Conservation (phyloP, 768 basidiomycete species). For the Strobilomyces echinocephalus region DNA sequence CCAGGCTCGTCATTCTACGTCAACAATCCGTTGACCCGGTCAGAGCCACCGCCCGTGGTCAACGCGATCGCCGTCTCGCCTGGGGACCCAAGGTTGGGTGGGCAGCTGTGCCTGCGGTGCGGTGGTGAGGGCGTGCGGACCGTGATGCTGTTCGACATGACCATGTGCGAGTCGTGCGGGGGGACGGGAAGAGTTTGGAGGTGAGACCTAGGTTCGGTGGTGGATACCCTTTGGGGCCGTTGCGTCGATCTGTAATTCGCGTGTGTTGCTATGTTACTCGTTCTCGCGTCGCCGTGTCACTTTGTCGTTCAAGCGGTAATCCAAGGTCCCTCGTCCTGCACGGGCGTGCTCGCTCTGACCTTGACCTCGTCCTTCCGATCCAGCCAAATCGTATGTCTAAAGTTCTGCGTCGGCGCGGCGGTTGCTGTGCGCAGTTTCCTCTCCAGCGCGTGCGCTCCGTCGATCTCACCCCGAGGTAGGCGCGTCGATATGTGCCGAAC, state of each 20-base stretch:
- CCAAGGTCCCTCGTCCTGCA: conserved; percentile 8
- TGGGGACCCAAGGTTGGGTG: conserved; percentile 70
- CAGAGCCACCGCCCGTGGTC: conserved; percentile 30
- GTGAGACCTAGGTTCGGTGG: conserved; percentile 2
- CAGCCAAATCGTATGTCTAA: conserved; percentile 71
- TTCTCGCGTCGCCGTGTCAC: no score
- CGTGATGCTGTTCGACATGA: conserved; percentile 51
- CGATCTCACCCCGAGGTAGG: conserved; percentile 34
- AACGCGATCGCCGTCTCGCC: conserved; percentile 46
- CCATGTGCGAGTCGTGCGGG: conserved; percentile 52
- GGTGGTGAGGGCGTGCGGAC: conserved; percentile 50
- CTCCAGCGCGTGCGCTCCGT: neutral
- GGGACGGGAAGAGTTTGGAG: conserved; percentile 58
- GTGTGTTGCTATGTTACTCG: no score
- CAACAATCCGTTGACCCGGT: conserved; percentile 16
- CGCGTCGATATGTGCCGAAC: conserved; percentile 88
- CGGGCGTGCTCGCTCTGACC: neutral
- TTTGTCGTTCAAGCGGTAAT: conserved; percentile 36
- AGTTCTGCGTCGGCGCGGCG: conserved; percentile 58
- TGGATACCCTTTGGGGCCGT: conserved; percentile 1
- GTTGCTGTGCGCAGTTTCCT: conserved; percentile 55
- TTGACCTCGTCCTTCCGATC: neutral
- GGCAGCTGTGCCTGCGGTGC: conserved; percentile 61
- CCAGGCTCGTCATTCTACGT: conserved; percentile 21
- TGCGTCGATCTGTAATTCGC: no score